phyloP scores from a whole-genome alignment of 768 basidiomycete species.

The Filobasidium floriforme region DNA sequence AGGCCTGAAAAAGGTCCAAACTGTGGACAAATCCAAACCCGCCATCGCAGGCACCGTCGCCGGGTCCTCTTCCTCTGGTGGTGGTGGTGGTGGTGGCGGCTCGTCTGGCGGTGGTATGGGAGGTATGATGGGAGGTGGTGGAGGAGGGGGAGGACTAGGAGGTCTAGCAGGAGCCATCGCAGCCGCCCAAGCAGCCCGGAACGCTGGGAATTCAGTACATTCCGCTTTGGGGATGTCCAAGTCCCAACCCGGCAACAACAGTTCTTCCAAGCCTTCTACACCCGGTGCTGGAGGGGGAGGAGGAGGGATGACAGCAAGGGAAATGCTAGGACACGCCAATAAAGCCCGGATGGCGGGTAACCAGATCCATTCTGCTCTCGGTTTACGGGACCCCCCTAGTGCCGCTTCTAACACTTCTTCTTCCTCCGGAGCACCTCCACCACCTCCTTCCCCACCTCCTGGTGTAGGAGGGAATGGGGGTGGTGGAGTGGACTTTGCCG shows the following conservation, averaged over 20 bases:
- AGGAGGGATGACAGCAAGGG: neutral
- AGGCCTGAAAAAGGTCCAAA: slow-evolving; percentile 70
- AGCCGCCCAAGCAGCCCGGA: neutral
- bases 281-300: too few species aligned
- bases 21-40: slow-evolving; percentile 55
- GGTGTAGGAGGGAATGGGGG: slow-evolving; percentile 39
- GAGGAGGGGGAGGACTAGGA: slow-evolving; percentile 16
- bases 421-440: neutral
- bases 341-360: slow-evolving; percentile 4
- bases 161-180: slow-evolving; percentile 15
- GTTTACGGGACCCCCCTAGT: neutral
- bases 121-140: too few species aligned
- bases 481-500: slow-evolving; percentile 73
- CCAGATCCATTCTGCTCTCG: slow-evolving; percentile 2
- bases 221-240: neutral
- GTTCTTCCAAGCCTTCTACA: neutral
- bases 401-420: neutral
- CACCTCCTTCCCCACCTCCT: slow-evolving; percentile 10
- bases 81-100: slow-evolving; percentile 48
- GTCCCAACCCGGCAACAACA: neutral
- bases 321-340: neutral
- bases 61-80: slow-evolving; percentile 27
- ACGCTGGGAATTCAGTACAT: neutral
- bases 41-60: slow-evolving; percentile 24
- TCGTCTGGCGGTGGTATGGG: slow-evolving; percentile 25